phyloP scores from a whole-genome alignment of 139 green algal species.

The Chlamydomonas incerta region DNA sequence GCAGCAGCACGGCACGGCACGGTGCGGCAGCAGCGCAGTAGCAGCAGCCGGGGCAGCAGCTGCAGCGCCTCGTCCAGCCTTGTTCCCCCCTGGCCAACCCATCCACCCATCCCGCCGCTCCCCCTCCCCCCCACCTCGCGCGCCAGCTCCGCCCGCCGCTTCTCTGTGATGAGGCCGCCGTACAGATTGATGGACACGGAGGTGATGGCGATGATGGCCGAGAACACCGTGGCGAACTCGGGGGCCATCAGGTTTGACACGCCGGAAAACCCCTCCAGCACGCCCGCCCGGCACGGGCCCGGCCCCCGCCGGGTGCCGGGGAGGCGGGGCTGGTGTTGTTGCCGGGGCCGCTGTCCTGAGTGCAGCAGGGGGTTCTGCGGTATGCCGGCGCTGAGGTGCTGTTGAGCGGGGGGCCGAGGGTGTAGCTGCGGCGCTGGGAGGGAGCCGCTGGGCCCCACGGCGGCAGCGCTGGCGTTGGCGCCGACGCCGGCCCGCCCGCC shows the following conservation, averaged over 20 bases:
- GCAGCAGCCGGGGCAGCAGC: background rate
- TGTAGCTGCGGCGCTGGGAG: too few relatives aligned
- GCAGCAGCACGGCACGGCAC: too few relatives aligned
- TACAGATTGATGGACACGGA: constrained; percentile 67
- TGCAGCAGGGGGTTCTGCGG: too few relatives aligned
- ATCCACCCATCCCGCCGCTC: constrained; percentile 37
- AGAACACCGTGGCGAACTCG: constrained; percentile 60
- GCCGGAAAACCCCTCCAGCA: constrained; percentile 44
- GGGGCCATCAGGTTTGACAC: constrained; percentile 49
- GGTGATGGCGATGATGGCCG: constrained; percentile 56
- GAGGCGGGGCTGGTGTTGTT: too few relatives aligned
- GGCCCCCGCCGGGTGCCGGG: too few relatives aligned
- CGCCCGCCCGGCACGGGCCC: background rate
- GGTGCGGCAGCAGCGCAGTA: too few relatives aligned
- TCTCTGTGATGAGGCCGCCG: constrained; percentile 65
- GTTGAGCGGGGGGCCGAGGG: too few relatives aligned
- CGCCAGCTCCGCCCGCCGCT: constrained; percentile 61
- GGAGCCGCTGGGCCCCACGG: too few relatives aligned
- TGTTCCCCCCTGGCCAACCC: constrained; percentile 48
- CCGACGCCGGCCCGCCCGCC: too few relatives aligned
- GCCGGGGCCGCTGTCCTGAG: too few relatives aligned
- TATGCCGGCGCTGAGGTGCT: too few relatives aligned
- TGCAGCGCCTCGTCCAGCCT: constrained; percentile 4
- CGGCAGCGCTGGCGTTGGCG: too few relatives aligned
- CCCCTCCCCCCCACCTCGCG: constrained; percentile 24